phyloP scores from a whole-genome alignment of 306 rosid genomes.

The Quercus alba region DNA sequence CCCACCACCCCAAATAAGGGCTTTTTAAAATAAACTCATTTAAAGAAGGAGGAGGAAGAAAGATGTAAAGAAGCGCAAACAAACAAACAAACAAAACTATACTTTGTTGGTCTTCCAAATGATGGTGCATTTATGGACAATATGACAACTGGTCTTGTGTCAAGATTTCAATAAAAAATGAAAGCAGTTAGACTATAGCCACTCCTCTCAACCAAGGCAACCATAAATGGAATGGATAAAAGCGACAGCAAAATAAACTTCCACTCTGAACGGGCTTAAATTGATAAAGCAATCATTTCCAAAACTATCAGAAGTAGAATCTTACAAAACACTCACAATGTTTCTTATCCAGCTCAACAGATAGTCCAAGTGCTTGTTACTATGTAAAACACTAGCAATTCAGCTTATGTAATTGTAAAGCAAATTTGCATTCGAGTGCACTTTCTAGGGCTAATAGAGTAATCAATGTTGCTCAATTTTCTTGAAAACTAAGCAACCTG shows the following conservation, averaged over 20 bases:
- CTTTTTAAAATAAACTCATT: no score
- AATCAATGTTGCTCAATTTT: no score
- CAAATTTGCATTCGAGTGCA: no score
- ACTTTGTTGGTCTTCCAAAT: no score
- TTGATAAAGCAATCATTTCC: not conserved
- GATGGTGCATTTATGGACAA: no score
- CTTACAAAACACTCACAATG: not conserved
- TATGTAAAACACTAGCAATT: not conserved
- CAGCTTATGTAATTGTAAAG: not conserved
- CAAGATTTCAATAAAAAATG: not conserved
- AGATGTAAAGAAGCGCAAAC: not conserved
- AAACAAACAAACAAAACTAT: not conserved
- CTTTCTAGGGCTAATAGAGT: not conserved
- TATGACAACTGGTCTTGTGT: not conserved
- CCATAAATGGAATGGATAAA: not conserved
- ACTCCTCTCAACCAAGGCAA: not conserved
- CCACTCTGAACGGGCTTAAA: not conserved
- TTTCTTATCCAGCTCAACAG: not conserved
- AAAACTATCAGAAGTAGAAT: not conserved
- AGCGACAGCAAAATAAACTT: not conserved
- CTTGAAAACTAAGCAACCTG: not conserved
- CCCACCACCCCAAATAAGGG: not conserved
- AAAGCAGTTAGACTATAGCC: not conserved
- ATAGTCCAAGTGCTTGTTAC: not conserved
- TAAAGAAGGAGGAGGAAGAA: not conserved